Evolutionary conservation across 202 grass and related monocot species (phyloP).

Genomic region (Cymbopogon flexuosus): DNA sequence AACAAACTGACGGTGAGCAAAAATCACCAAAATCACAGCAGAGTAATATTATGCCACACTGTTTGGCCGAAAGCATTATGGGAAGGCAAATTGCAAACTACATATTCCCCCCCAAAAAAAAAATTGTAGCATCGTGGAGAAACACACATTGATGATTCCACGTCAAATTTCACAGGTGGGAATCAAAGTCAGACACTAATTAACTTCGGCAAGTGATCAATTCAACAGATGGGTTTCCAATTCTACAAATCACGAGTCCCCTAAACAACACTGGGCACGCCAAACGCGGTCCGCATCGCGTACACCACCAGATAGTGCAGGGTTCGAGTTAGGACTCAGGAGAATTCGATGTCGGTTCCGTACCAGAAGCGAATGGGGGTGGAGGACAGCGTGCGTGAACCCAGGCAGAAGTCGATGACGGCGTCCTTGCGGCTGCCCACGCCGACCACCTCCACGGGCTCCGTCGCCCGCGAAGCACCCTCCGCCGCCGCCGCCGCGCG

Average conservation of each 20-base stretch:
- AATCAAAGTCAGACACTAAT: background rate
- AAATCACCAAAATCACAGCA: background rate
- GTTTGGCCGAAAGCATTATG: background rate
- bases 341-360: background rate
- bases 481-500: background rate
- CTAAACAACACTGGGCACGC: conserved; percentile 1
- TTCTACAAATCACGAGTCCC: background rate
- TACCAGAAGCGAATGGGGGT: conserved; percentile 84
- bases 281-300: background rate
- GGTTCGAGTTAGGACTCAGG: background rate
- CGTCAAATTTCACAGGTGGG: background rate
- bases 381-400: conserved; percentile 56
- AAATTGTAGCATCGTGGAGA: background rate
- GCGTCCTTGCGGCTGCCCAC: conserved; percentile 88
- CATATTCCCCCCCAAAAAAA: background rate
- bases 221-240: background rate
- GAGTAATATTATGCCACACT: background rate
- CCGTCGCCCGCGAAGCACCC: conserved; percentile 8
- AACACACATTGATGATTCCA: background rate
- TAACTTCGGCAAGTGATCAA: background rate
- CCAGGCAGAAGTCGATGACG: conserved; percentile 78
- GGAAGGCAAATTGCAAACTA: background rate
- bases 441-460: conserved; percentile 83
- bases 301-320: background rate
- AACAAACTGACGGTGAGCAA: background rate